Evolutionary conservation across 2,329 filamentous ascomycete genomes (phyloP), one percentile per base, ranked within the genome.

Genomic region (Microsporum audouinii): DNA sequence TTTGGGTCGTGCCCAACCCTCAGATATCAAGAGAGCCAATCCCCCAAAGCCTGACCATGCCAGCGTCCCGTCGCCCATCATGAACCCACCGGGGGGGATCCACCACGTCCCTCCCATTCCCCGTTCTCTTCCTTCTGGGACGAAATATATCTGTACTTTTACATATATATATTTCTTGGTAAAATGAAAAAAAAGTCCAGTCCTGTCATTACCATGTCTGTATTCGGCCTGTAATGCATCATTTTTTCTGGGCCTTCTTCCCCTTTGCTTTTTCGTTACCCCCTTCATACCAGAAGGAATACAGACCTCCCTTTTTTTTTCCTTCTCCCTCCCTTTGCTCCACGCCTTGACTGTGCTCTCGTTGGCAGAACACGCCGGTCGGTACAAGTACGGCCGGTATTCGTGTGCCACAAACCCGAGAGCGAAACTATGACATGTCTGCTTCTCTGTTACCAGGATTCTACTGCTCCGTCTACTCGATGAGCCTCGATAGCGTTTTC

Each of bases 401-500:
- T 57, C 55, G 55, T 57, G 55, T 57, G 34, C 55, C 10, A 43
- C 38, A 39, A 57, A 27, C 55, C 55, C 55, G 55, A 57, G 27
- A 43, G 36, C 55, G 55, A 57, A 58, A 36, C 39, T 12, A 58
- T 58, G 36, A 41, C 56, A 43, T 43, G 36, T 38, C 53, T 33
- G 36, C 53, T 39, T 31, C 29, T 31, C 7, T 27, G 45, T 10
- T 55, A 55, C 31, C 49, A 36, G 10, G 12, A 5, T 14, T 14
- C 17, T 23, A 23, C 17, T 23, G 17, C 17, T 23, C 17, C 17
- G 17, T 23, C 17, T 23, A 23, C 17, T 23, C 17, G 17, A 43
- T 43, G 39, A 43, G 39, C 39, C 39, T 43, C 12, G 39, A 17
- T 17, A 5, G 39, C 39, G 12, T 43, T 12, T 41, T 12, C 38